These are phyloP conservation scores for Takakia lepidozioides DNA, from an alignment of 225 moss, liverwort and hornwort genomes.

Conservation along the genomic window DNA sequence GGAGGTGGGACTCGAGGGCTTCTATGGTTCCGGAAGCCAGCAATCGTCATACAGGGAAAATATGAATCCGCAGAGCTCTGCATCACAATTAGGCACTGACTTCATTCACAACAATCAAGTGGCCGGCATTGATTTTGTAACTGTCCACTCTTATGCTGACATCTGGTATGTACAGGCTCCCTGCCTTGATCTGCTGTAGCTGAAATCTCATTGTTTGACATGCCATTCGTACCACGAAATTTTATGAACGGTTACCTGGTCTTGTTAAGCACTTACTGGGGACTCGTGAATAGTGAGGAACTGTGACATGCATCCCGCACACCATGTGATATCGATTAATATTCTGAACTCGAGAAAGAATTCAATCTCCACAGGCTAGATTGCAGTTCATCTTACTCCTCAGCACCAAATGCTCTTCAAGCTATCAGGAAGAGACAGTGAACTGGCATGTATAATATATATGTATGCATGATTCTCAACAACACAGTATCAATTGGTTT, in stretches of 20 bases:
- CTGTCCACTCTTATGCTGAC: conserved; percentile 70
- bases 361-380: not conserved
- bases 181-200: conserved; percentile 10
- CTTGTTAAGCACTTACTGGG: too few relatives aligned
- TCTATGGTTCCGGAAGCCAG: conserved; percentile 37
- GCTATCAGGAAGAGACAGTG: too few relatives aligned
- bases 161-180: conserved; percentile 55
- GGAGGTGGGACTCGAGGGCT: conserved; percentile 61
- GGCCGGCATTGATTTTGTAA: conserved; percentile 38
- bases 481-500: too few relatives aligned
- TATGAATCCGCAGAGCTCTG: conserved; percentile 35
- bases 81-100: conserved; percentile 41
- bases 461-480: too few relatives aligned
- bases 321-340: too few relatives aligned
- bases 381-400: not conserved
- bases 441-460: too few relatives aligned
- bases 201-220: too few relatives aligned
- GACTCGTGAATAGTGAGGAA: too few relatives aligned
- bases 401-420: not conserved
- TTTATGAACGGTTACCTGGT: not conserved
- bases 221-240: not conserved
- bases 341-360: too few relatives aligned
- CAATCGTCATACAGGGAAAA: conserved; percentile 12
- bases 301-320: too few relatives aligned
- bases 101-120: conserved; percentile 28